Conservation (phyloP, 306 rosid species). For the Pterocarpus santalinus region DNA sequence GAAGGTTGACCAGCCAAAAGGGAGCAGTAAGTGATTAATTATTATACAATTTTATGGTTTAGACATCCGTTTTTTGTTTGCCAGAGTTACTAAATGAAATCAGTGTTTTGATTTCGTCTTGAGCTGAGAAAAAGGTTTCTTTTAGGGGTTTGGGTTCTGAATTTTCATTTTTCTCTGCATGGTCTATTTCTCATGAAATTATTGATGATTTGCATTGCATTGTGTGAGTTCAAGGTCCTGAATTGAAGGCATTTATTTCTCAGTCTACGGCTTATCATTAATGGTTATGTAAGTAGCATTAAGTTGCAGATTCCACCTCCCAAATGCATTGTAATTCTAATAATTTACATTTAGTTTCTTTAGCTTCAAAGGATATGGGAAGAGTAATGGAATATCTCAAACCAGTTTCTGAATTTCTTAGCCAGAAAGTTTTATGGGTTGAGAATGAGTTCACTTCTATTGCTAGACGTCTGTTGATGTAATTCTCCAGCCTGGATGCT, state of each 20-base stretch:
- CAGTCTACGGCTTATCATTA: neutral
- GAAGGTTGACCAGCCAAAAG: conserved; percentile 77
- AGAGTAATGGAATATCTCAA: conserved; percentile 18
- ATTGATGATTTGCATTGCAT: neutral
- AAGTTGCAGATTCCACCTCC: conserved; percentile 26
- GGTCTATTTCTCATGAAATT: conserved; percentile 18
- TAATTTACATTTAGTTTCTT: conserved; percentile 13
- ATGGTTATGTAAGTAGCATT: neutral
- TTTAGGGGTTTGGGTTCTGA: neutral
- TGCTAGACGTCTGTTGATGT: neutral
- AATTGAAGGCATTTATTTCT: neutral
- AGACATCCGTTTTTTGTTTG: conserved; percentile 26
- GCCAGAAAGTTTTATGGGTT: neutral
- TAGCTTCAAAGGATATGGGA: neutral
- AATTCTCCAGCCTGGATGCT: conserved; percentile 37
- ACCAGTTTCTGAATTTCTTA: conserved; percentile 7
- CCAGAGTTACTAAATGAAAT: conserved; percentile 12
- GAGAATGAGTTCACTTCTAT: conserved; percentile 13
- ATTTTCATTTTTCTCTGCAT: neutral
- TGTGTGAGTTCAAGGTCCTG: too few relatives aligned
- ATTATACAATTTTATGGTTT: conserved; percentile 21
- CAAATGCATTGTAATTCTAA: neutral
- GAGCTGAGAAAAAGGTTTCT: conserved; percentile 3
- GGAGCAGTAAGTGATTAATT: conserved; percentile 64
- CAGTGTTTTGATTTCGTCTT: conserved; percentile 12